A percentile compares a stretch with the other conserved stretches of the same genome.
Conservation (phyloP, 1,284 basidiomycete genomes). For the Moniliophthora roreri region DNA sequence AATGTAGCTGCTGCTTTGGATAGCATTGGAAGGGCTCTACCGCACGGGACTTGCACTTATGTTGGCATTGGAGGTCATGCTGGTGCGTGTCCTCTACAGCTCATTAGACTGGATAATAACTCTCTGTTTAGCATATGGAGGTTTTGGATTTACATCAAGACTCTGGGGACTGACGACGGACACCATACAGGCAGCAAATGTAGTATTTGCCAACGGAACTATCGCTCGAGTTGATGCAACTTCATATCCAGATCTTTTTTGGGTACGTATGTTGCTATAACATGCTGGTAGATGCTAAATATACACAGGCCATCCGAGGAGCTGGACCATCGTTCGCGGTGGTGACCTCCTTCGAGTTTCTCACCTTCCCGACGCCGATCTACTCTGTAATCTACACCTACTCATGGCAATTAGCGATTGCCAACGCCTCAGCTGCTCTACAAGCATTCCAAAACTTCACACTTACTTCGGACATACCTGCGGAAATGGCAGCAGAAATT, state of each 20-base stretch:
- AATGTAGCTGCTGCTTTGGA: conserved; percentile 40
- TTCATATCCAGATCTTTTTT: conserved; percentile 31
- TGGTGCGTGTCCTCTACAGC: conserved; percentile 18
- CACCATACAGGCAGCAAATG: conserved; percentile 27
- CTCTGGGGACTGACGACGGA: conserved; percentile 32
- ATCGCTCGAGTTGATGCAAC: conserved; percentile 26
- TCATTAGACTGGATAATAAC: not conserved
- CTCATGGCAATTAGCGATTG: conserved; percentile 15
- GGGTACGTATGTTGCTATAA: conserved; percentile 19
- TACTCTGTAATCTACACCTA: conserved; percentile 19
- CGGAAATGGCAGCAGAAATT: conserved; percentile 15
- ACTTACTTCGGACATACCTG: conserved; percentile 13
- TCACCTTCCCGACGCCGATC: conserved; percentile 26
- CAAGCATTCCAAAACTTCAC: conserved; percentile 22
- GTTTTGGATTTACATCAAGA: conserved; percentile 28
- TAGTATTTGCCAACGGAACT: conserved; percentile 34
- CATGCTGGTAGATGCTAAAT: not conserved
- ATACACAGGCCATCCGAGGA: conserved; percentile 29
- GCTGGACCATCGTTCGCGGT: conserved; percentile 33
- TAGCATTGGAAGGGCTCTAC: conserved; percentile 31
- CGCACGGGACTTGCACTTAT: conserved; percentile 33
- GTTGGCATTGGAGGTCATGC: conserved; percentile 45
- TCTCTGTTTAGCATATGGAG: conserved; percentile 24
- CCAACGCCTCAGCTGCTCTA: conserved; percentile 16
- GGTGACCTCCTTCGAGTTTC: conserved; percentile 28